Evolutionary conservation across 495 filamentous ascomycete genomes (phyloP), one percentile per base, ranked within the genome.

Genomic region (Amorphotheca resinae): DNA sequence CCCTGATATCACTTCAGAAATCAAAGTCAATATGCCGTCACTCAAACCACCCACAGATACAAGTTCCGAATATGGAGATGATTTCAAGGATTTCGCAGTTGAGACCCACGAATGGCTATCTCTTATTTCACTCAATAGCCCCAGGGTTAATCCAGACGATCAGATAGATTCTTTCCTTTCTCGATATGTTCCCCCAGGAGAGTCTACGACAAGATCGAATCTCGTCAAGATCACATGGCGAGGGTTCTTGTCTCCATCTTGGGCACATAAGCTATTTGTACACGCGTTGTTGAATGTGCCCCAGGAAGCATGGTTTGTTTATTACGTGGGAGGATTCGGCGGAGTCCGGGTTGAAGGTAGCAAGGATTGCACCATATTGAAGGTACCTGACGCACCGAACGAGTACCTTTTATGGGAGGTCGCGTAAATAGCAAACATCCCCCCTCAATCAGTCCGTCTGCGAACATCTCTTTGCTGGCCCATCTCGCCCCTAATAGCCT

Each of bases 51-150:
- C 63, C 7, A 38, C 60, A 4, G 57, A 65, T 15, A 48, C 64
- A 9, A 50, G 64, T 23, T 51, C 63, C 0, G 49, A 65, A 12
- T 60, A 58, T 20, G 55, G 59, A 17, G 68, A 69, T 4, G 70
- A 74, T 4, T 58, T 84, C 6, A 69, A 78, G 46, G 70, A 79
- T 12, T 73, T 71, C 50, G 72, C 75, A 22, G 68, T 72, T 1
- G 74, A 80, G 11, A 52, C 84, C 9, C 77, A 84, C 21, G 91
- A 98, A 61, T 98, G 87, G 85, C 62, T 95, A 1, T 79, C 80
- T 18, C 66, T 98, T 41, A 64, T 83, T 9, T 68, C 73, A 9
- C 70, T 89, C 2, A 58, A 69, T 11, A 93, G 87, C 17, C 79
- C 82, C n/a, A 74, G 87, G 21, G 58, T 95, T 4, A 59, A 61